Base-by-base conservation (phyloP, 352 stramenopile genomes). In the Globisporangium cylindrosporum region DNA sequence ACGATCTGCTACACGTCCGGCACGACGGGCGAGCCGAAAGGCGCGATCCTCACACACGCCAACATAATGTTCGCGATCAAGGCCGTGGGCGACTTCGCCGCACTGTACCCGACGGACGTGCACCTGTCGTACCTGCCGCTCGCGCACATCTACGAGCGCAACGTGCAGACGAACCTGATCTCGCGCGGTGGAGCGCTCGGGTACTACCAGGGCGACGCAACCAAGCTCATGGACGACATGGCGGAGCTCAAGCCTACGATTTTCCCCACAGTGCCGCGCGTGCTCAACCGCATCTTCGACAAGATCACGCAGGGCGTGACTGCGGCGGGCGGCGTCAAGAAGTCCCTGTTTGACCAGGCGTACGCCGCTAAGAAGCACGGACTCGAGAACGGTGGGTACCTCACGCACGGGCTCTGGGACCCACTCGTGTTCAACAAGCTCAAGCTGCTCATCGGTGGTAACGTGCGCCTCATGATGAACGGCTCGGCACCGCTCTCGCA, bases 91-190 rank as follows among this genome's bases (percentile, higher is more conserved):
- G 41, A 68, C n/a, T 63, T 56, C 15, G 57, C 56, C 43, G 22
- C 64, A 14, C 59, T 79, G 22, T 53, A 58, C 15, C 48, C 62
- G 20, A 32, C 32, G 20, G 73, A 81, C 38, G 70, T 82, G 34
- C 75, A 98, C 73, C 73, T 99, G n/a, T 97, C 88, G 4, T 99
- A 98, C 77, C 80, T 99, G 46, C 96, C 96, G 4, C 74, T 99
- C 18, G 91, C 93, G 5, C 96, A 99, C 74, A 97, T 98, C 64
- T 98, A 97, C 67, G 96, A 98, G 78, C 73, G 89, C 22, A 78
- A 78, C n/a, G 77, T 89, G 7, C 76, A 88, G 59, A 68, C 75
- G 14, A 71, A 78, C 22, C 68, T 79, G 59, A 86, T 98, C 22
- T 73, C 73, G 10, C 68, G 65, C 24, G 95, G 94, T 3, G 93